A percentile compares a stretch with the other conserved stretches of the same genome.
These are phyloP conservation scores for Pseudoneurospora amorphoporcata DNA, from an alignment of 495 filamentous ascomycete genomes.

Conservation along the genomic window DNA sequence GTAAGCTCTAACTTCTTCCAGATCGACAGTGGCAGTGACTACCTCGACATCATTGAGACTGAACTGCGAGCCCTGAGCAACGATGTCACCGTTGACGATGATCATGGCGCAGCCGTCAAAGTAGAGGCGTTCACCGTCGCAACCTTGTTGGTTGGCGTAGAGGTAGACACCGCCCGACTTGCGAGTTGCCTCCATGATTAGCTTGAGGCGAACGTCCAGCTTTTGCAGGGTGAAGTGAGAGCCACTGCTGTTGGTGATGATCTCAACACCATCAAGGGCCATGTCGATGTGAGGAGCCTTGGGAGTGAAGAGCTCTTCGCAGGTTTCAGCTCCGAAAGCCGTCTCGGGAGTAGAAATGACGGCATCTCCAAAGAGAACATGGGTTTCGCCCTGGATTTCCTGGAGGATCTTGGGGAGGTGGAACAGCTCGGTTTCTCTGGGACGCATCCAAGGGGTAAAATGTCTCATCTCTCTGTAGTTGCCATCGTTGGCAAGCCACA, in stretches of 20 bases:
- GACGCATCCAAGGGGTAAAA: slow-evolving; percentile 40
- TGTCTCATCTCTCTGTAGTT: slow-evolving; percentile 62
- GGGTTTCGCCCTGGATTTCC: slow-evolving; percentile 47
- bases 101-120: slow-evolving; percentile 71
- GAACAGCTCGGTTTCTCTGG: slow-evolving; percentile 54
- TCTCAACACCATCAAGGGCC: slow-evolving; percentile 55
- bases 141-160: slow-evolving; percentile 55
- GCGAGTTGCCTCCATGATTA: slow-evolving; percentile 68
- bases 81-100: slow-evolving; percentile 58
- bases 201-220: slow-evolving; percentile 57
- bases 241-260: slow-evolving; percentile 68
- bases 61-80: slow-evolving; percentile 67
- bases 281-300: slow-evolving; percentile 41
- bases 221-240: slow-evolving; percentile 65
- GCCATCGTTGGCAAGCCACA: slow-evolving; percentile 73
- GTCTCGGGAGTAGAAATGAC: slow-evolving; percentile 66
- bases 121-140: slow-evolving; percentile 52
- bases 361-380: slow-evolving; percentile 66
- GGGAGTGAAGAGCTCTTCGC: slow-evolving; percentile 72
- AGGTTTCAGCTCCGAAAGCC: slow-evolving; percentile 61
- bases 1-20: slow-evolving; percentile 60
- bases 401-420: slow-evolving; percentile 57
- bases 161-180: slow-evolving; percentile 70
- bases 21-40: slow-evolving; percentile 66
- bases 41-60: slow-evolving; percentile 77